phyloP scores from a whole-genome alignment of 2,329 filamentous ascomycete species.

The Fusarium verrucosum region DNA sequence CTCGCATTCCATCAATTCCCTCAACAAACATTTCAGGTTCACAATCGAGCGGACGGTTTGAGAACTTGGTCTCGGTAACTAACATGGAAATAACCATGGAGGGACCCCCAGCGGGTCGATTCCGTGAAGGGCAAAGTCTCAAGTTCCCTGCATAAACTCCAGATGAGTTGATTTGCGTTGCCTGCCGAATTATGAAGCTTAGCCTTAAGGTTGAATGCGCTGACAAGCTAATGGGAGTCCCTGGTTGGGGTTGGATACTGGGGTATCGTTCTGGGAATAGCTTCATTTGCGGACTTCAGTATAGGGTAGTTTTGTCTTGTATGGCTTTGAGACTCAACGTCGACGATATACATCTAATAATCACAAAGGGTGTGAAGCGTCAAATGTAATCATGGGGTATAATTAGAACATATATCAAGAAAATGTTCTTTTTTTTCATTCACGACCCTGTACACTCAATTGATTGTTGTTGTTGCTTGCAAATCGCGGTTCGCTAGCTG shows the following conservation, averaged over 20 bases:
- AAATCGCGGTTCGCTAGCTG: rapidly evolving
- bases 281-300: not conserved
- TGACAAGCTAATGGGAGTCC: not conserved
- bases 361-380: not conserved
- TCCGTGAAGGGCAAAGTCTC: not conserved
- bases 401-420: rapidly evolving
- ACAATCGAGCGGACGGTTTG: not conserved
- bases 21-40: not conserved
- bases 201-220: not conserved
- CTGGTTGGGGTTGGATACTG: rapidly evolving
- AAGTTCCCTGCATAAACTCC: not conserved
- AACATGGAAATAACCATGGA: not conserved
- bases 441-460: rapidly evolving
- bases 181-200: not conserved
- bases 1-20: not conserved
- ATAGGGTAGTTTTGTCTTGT: not conserved
- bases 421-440: rapidly evolving
- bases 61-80: not conserved
- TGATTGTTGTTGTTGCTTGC: rapidly evolving
- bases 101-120: not conserved
- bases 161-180: not conserved
- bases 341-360: rapidly evolving
- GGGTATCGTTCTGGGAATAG: too few species aligned
- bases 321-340: not conserved
- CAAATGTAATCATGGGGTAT: rapidly evolving